These are phyloP conservation scores for Sporobolomyces roseus DNA, from an alignment of 768 basidiomycete genomes.

Conservation along the genomic window DNA sequence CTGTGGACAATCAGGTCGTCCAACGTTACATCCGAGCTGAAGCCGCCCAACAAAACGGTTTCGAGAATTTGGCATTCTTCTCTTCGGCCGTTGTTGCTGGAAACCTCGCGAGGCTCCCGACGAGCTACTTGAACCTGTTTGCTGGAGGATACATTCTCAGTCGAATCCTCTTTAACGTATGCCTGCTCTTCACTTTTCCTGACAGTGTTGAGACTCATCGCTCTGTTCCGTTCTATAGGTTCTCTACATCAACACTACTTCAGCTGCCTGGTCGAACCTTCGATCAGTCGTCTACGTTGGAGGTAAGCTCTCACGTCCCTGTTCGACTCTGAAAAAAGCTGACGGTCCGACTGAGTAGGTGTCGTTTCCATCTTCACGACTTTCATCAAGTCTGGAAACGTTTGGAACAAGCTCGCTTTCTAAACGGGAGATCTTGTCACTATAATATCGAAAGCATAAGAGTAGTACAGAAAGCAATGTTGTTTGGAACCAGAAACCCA, in stretches of 20 bases:
- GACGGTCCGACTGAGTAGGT: neutral
- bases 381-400: constrained; percentile 17
- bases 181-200: neutral
- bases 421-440: neutral
- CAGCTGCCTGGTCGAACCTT: neutral
- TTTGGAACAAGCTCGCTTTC: neutral
- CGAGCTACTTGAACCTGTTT: neutral
- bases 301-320: neutral
- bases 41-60: constrained; percentile 20
- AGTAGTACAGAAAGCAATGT: too few species aligned
- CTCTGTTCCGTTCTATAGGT: neutral
- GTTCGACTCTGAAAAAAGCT: neutral
- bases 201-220: neutral
- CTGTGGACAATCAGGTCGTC: constrained; percentile 10
- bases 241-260: constrained; percentile 11
- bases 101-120: constrained; percentile 9
- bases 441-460: too few species aligned
- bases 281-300: constrained; percentile 10
- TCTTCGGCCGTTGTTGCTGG: constrained; percentile 18
- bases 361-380: neutral
- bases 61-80: constrained; percentile 16
- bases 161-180: constrained; percentile 6
- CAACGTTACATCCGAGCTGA: constrained; percentile 12
- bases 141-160: neutral
- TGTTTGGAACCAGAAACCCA: too few species aligned